These are phyloP conservation scores for Camellia lanceoleosa DNA, from an alignment of 148 eudicot species.

Conservation along the genomic window DNA sequence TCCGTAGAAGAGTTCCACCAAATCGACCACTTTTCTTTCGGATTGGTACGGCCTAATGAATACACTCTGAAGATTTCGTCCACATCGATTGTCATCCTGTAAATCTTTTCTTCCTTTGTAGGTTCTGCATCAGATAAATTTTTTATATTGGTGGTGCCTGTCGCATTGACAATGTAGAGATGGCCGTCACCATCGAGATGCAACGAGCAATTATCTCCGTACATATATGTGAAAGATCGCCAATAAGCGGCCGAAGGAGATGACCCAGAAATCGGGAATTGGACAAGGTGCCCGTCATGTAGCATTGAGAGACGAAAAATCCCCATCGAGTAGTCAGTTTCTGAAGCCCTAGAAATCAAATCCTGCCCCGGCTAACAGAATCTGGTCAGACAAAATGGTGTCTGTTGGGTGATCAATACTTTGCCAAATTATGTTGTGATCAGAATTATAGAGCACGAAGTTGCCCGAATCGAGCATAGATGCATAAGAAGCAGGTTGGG, in stretches of 20 bases:
- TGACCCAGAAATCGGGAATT: conserved; percentile 11
- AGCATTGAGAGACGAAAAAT: conserved; percentile 28
- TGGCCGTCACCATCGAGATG: conserved; percentile 24
- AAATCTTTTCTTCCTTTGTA: not conserved
- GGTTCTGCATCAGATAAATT: conserved; percentile 21
- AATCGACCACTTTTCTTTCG: conserved; percentile 10
- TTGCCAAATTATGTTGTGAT: conserved; percentile 22
- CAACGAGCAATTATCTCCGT: conserved; percentile 19
- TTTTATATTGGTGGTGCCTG: not conserved
- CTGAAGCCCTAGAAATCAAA: conserved; percentile 23
- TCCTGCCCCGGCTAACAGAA: not conserved
- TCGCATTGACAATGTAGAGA: conserved; percentile 28
- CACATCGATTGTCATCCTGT: conserved; percentile 17
- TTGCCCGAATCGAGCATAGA: conserved; percentile 42
- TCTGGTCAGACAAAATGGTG: conserved; percentile 32
- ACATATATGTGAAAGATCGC: not conserved
- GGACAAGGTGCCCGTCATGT: conserved; percentile 26
- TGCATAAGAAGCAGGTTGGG: conserved; percentile 15
- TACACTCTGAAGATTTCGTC: conserved; percentile 42
- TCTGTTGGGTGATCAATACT: conserved; percentile 36
- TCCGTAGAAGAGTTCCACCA: conserved; percentile 17
- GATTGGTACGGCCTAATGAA: not conserved
- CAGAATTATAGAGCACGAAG: conserved; percentile 28
- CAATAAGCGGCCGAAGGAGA: conserved; percentile 8
- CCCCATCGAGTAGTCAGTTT: conserved; percentile 18